Evolutionary conservation across 2,329 filamentous ascomycete species (phyloP).

Genomic region (Pseudovirgaria hyperparasitica): DNA sequence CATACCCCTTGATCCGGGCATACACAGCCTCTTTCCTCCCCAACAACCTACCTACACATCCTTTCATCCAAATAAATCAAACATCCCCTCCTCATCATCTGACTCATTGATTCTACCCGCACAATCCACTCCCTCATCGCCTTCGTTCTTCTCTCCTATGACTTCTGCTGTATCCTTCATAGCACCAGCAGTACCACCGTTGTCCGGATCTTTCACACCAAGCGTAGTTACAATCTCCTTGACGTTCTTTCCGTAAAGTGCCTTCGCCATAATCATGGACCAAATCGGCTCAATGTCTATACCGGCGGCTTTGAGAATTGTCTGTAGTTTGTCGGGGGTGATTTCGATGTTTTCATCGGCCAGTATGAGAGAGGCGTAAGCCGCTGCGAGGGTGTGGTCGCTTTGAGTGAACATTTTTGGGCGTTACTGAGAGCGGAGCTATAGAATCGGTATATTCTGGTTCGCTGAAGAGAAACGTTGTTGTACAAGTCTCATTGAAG

Average conservation of each 20-base stretch:
- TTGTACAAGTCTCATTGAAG: no score
- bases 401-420: no score
- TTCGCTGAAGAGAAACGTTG: no score
- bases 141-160: constrained; percentile 1
- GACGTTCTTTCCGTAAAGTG: constrained; percentile 80
- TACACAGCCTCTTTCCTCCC: no score
- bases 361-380: constrained; percentile 97
- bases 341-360: constrained; percentile 93
- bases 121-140: background rate
- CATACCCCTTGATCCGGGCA: no score
- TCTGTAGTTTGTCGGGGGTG: constrained; percentile 92
- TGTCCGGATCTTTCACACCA: constrained; percentile 55
- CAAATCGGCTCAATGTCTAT: constrained; percentile 97
- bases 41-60: no score
- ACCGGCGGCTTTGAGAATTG: constrained; percentile 78
- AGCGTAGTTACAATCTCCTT: constrained; percentile 76
- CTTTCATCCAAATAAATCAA: no score
- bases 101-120: no score
- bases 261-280: constrained; percentile 93
- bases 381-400: constrained; percentile 87
- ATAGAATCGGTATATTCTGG: no score
- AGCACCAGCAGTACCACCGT: constrained; percentile 46
- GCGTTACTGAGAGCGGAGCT: no score
- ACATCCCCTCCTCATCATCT: no score
- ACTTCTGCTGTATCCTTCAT: constrained; percentile 2